These are phyloP conservation scores for Lanmaoa pseudosensibilis DNA, from an alignment of 768 basidiomycete species.

Conservation along the genomic window DNA sequence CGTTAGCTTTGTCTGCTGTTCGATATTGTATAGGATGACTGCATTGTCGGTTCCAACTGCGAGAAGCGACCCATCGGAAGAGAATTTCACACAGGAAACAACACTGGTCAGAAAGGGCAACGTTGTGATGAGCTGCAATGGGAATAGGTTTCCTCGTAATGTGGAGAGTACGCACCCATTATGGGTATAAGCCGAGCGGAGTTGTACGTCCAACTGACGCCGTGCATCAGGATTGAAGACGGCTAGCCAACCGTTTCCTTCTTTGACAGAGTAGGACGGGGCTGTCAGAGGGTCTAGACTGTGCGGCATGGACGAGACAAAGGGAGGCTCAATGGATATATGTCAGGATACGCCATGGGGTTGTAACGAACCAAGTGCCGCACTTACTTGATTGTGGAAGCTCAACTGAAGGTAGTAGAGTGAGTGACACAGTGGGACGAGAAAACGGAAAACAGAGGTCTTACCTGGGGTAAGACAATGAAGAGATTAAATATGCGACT, in stretches of 20 bases:
- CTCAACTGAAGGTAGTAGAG: not conserved
- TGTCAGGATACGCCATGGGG: slow-evolving; percentile 6
- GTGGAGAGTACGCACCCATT: slow-evolving; percentile 59
- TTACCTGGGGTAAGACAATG: not conserved
- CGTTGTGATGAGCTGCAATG: slow-evolving; percentile 9
- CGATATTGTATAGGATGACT: slow-evolving; percentile 30
- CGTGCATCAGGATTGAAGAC: slow-evolving; percentile 50
- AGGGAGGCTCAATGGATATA: not conserved
- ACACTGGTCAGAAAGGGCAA: slow-evolving; percentile 17
- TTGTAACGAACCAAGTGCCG: not conserved
- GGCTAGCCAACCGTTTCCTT: slow-evolving; percentile 53
- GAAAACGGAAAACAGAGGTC: not conserved
- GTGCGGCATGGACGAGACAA: slow-evolving; percentile 20
- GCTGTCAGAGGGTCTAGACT: slow-evolving; percentile 30
- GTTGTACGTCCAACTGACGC: slow-evolving; percentile 51
- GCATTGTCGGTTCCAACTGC: slow-evolving; percentile 35
- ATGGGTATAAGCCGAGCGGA: slow-evolving; percentile 75
- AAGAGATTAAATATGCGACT: slow-evolving; percentile 1
- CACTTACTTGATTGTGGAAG: slow-evolving; percentile 4
- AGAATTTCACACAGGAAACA: slow-evolving; percentile 35
- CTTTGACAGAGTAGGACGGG: slow-evolving; percentile 38
- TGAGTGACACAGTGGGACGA: not conserved
- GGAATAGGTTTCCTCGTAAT: slow-evolving; percentile 1
- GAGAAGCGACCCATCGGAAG: slow-evolving; percentile 31
- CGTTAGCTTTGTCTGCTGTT: slow-evolving; percentile 29